Base-by-base conservation (phyloP, 176 grass and related monocot species). In the Chloris gayana region DNA sequence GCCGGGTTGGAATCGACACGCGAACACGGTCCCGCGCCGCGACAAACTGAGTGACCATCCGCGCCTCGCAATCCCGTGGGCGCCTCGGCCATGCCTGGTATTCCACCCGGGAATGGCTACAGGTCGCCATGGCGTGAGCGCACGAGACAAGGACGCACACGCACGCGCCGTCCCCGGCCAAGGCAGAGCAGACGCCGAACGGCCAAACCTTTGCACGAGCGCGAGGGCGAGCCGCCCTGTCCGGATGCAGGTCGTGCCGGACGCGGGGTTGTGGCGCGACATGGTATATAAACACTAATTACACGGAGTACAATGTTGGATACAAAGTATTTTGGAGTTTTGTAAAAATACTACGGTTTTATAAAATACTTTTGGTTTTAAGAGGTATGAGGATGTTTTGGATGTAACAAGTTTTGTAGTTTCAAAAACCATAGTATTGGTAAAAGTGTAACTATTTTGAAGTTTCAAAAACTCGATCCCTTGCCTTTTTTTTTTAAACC, bases 1-100 rank as follows among this genome's bases (percentile, higher is more conserved):
- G 47, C 47, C 18, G 47, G 15, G 3, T 18, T 50, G 47, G 14
- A 18, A 18, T 50, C 18, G 47, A 50, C 47, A 50, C 47, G 47
- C 47, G 47, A 18, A 14, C 14, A 13, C 15, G 14, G 47, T 50
- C 1, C 50, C 50, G 31, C 70, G 46, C 45, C 49, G 71, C 71
- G 49, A 56, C 49, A 73, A 73, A 56, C 50, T 19, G 47, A 18
- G 10, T 51, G 7, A 14, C 46, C 47, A 49, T 30, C 19, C 11
- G 49, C 71, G 34, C 33, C 54, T 57, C 54, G 54, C 73, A 60
- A 75, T 60, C n/a, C 73, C 54, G 73, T 35, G 73, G 72, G 51
- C 72, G 72, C 6, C 11, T 32, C 7, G 13, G 1, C 35, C 31
- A 1, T 13, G 14, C 21, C 62, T 35, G 77, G 75, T 67, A 25